phyloP scores from a whole-genome alignment of 2,329 filamentous ascomycete species.

The Teratosphaeria epicoccoides region DNA sequence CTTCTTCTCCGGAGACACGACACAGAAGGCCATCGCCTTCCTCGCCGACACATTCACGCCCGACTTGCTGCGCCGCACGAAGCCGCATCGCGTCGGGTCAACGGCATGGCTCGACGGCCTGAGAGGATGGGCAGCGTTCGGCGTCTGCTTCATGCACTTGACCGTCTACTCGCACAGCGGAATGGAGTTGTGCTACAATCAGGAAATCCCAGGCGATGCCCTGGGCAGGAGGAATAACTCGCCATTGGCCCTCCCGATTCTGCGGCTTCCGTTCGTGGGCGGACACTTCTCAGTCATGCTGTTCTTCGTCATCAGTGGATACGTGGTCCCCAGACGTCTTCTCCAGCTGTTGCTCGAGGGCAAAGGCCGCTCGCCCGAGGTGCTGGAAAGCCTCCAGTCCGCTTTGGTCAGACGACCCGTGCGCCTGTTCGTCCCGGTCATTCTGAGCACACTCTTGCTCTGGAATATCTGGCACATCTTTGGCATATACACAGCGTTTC shows the following conservation, averaged over 20 bases:
- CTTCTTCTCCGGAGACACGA: background rate
- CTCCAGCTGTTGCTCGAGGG: conserved; percentile 22
- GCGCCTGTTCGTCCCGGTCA: conserved; percentile 41
- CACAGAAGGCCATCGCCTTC: conserved; percentile 1
- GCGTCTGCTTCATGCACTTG: conserved; percentile 55
- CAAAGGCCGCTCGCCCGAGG: conserved; percentile 25
- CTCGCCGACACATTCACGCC: conserved; percentile 4
- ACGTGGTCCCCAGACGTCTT: conserved; percentile 37
- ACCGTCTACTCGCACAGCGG: conserved; percentile 45
- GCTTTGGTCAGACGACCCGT: conserved; percentile 41
- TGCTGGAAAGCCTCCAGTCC: conserved; percentile 35
- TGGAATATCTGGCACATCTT: conserved; percentile 45
- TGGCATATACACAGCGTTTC: conserved; percentile 32
- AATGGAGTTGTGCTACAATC: conserved; percentile 28
- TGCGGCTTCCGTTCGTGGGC: conserved; percentile 50
- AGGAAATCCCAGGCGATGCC: conserved; percentile 16
- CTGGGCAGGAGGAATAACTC: conserved; percentile 32
- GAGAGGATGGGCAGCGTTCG: conserved; percentile 53
- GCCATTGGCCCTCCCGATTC: conserved; percentile 40
- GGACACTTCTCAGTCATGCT: conserved; percentile 48
- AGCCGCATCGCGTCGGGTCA: background rate
- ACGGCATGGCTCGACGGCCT: conserved; percentile 55
- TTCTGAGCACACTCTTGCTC: conserved; percentile 44
- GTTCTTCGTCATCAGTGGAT: conserved; percentile 45
- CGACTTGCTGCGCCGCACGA: conserved; percentile 4